These are phyloP conservation scores for Epichloe festucae DNA, from an alignment of 2,329 filamentous ascomycete species.

Conservation along the genomic window DNA sequence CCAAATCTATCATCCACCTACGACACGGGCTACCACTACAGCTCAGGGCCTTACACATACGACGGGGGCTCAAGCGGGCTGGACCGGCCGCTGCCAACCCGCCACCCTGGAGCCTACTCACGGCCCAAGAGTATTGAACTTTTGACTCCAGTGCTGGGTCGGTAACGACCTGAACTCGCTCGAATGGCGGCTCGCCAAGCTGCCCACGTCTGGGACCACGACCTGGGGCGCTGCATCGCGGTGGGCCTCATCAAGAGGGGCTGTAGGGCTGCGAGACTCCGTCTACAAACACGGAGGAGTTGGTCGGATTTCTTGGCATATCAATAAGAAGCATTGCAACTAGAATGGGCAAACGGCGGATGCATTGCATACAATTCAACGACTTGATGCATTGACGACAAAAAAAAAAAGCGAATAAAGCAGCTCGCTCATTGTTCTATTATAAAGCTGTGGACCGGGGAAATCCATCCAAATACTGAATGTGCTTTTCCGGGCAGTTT, in stretches of 20 bases:
- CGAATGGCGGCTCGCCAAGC: too few relatives aligned
- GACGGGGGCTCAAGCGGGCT: conserved; percentile 21
- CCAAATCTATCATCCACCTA: conserved; percentile 38
- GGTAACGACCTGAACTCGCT: conserved; percentile 18
- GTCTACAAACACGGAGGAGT: background rate
- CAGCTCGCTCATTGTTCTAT: background rate
- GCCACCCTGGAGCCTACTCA: conserved; percentile 40
- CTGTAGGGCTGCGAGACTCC: background rate
- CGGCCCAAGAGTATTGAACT: conserved; percentile 51
- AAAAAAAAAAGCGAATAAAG: background rate
- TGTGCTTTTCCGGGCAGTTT: background rate
- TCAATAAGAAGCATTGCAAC: background rate
- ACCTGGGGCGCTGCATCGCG: background rate
- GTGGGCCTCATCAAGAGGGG: conserved; percentile 4
- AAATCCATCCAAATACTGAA: background rate
- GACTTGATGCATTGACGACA: background rate
- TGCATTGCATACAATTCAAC: background rate
- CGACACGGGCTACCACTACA: conserved; percentile 29
- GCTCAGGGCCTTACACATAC: conserved; percentile 26
- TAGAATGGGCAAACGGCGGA: background rate
- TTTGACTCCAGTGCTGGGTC: conserved; percentile 44
- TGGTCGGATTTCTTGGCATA: background rate
- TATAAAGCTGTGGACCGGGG: background rate
- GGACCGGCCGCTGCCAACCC: conserved; percentile 44
- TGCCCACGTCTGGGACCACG: background rate